These are phyloP conservation scores for Thinopyrum elongatum DNA, from an alignment of 176 grass and related monocot genomes.

Conservation along the genomic window DNA sequence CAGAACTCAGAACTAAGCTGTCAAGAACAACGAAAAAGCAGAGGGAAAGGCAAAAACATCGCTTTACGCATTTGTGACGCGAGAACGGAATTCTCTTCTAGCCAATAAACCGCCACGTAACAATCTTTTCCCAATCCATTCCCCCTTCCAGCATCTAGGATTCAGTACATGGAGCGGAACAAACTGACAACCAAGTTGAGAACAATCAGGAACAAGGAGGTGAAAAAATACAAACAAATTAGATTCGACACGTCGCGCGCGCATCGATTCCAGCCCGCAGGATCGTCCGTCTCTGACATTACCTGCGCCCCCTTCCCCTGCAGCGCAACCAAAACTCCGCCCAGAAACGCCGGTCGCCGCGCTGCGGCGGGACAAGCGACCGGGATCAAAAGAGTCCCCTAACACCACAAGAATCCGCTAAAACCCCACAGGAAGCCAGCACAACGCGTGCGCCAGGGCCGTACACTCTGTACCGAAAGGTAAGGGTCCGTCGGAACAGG, in stretches of 20 bases:
- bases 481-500: neutral
- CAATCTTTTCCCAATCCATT: neutral
- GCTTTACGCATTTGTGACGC: neutral
- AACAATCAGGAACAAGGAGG: neutral
- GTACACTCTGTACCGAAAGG: neutral
- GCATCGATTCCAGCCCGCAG: neutral
- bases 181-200: neutral
- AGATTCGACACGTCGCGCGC: neutral
- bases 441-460: neutral
- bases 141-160: neutral
- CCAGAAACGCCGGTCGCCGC: conserved; percentile 14
- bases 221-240: neutral
- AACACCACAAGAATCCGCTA: neutral
- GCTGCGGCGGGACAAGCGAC: neutral
- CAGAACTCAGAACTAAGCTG: neutral
- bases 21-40: neutral
- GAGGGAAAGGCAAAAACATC: neutral
- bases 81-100: neutral
- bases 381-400: neutral
- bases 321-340: conserved; percentile 12
- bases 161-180: neutral
- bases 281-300: conserved; percentile 12
- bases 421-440: neutral
- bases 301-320: neutral
- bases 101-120: neutral